Conservation (phyloP, 495 filamentous ascomycete genomes). For the Penicillium robsamsonii region DNA sequence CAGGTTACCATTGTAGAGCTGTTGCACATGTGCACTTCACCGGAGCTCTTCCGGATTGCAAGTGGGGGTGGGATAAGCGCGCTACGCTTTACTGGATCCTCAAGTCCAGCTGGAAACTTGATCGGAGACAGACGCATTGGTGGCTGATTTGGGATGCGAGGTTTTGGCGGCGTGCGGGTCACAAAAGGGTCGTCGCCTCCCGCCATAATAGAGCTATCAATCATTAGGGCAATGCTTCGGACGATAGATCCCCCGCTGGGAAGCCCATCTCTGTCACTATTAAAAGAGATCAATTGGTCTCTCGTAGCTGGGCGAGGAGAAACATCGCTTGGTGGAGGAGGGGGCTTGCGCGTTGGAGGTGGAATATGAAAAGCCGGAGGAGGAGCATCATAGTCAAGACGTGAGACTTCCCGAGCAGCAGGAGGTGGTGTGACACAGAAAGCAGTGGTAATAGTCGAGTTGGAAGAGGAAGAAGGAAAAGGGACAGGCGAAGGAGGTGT, state of each 20-base stretch:
- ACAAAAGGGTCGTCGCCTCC: constrained; percentile 2
- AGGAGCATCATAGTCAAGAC: not conserved
- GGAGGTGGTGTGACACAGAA: constrained; percentile 8
- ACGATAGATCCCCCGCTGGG: constrained; percentile 9
- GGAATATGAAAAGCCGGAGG: not conserved
- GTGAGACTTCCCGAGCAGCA: not conserved
- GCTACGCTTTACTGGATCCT: constrained; percentile 1
- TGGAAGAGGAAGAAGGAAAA: not conserved
- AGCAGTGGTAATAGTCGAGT: not conserved
- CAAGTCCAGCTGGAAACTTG: not conserved
- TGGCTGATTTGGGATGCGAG: not conserved
- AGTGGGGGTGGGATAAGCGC: constrained; percentile 4
- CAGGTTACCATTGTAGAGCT: not conserved
- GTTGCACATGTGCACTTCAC: constrained; percentile 4
- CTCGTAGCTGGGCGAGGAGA: not conserved
- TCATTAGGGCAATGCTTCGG: constrained; percentile 8
- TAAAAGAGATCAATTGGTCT: constrained; percentile 1
- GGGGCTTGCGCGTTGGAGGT: not conserved
- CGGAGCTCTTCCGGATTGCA: constrained; percentile 3
- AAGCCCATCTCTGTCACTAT: not conserved
- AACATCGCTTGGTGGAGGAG: not conserved
- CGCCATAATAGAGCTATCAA: not conserved
- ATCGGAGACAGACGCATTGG: constrained; percentile 4
- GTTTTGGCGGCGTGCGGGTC: not conserved
- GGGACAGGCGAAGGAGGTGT: not conserved